phyloP scores from a whole-genome alignment of 352 stramenopile genomes.

The Lagenidium giganteum region DNA sequence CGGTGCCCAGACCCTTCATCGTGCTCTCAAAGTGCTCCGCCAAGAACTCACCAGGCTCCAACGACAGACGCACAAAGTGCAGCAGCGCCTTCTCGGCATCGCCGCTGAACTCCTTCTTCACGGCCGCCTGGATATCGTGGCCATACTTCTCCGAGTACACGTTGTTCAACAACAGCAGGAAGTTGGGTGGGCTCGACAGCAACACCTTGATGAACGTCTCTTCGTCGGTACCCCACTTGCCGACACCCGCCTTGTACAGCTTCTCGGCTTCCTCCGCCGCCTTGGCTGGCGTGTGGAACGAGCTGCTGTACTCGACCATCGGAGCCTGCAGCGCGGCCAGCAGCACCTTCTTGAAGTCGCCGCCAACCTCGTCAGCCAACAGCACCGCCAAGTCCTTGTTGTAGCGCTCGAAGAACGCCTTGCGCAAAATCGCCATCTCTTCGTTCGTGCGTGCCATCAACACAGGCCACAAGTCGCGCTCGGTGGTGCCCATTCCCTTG shows the following conservation, averaged over 20 bases:
- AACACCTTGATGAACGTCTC: constrained; percentile 58
- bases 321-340: constrained; percentile 25
- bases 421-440: constrained; percentile 37
- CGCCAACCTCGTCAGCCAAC: constrained; percentile 26
- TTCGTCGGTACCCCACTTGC: constrained; percentile 76
- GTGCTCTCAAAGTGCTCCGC: constrained; percentile 50
- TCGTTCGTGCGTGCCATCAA: constrained; percentile 27
- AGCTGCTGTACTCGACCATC: constrained; percentile 19
- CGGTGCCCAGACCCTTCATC: constrained; percentile 51
- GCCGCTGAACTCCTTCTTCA: constrained; percentile 67
- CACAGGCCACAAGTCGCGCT: constrained; percentile 53
- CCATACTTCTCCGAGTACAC: constrained; percentile 58
- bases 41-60: no score
- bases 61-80: constrained; percentile 43
- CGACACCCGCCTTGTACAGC: constrained; percentile 73
- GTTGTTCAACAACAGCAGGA: constrained; percentile 49
- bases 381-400: constrained; percentile 31
- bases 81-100: constrained; percentile 39
- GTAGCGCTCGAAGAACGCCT: constrained; percentile 37
- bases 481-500: constrained; percentile 44
- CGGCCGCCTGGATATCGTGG: constrained; percentile 45
- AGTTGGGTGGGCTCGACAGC: constrained; percentile 48
- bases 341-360: constrained; percentile 32
- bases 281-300: constrained; percentile 59
- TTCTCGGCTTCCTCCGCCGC: constrained; percentile 51